Evolutionary conservation across 2,329 filamentous ascomycete genomes (phyloP), one percentile per base, ranked within the genome.

Genomic region (Alternaria burnsii): DNA sequence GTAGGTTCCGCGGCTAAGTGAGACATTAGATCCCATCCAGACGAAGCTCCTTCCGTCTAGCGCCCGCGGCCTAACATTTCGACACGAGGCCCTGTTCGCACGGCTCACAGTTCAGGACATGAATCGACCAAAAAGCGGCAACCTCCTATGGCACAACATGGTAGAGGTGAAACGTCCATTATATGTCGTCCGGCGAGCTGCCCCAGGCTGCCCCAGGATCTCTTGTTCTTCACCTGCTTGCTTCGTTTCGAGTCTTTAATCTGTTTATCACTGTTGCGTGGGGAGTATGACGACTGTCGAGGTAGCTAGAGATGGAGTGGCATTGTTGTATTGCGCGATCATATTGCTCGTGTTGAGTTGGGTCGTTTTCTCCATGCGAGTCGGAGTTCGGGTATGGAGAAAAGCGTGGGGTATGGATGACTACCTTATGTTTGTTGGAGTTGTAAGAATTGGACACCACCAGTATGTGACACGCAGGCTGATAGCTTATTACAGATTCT

Each of bases 231-330:
- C 14, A 38, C 20, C 20, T 38, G 20, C 14, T 53, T 20, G 34
- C 42, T 38, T 51, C 12, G n/a, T 40, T 24, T 43, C 48, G 18
- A 36, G n/a, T 32, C 52, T 22, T 47, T 40, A 14, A 14, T 32
- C 43, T 32, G 28, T 28, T 43, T 34, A n/a, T 54, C 36, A 14
- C 18, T 30, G 38, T 30, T 20, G 24, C 16, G 40, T 16, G 36
- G 22, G 32, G 52, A 53, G 20, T 40, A 68, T 70, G 67, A 48
- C 42, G 38, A 65, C 67, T 8, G 57, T 69, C n/a, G 46, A 56
- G 12, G 64, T 67, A 28, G 59, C 60, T 3, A 58, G 64, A 38
- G 67, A 69, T 58, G 67, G 67, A n/a, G 57, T 67, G 43, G 60
- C 62, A 8, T 55, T 70, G 18, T 20, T 66, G 22, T 69, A 69